These are phyloP conservation scores for Leccinum subspadiceum DNA, from an alignment of 1,284 basidiomycete species.

Conservation along the genomic window DNA sequence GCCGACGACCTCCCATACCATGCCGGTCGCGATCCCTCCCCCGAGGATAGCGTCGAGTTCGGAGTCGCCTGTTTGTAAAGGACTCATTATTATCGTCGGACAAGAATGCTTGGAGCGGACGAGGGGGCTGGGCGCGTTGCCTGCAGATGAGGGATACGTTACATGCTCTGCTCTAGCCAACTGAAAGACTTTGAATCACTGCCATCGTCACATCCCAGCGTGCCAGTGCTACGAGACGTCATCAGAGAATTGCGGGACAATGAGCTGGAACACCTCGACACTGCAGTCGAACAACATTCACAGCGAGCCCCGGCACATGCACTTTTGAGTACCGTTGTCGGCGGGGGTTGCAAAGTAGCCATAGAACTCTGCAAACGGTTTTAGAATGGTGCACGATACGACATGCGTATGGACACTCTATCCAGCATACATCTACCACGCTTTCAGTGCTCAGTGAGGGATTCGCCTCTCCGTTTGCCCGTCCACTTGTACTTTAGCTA, in stretches of 20 bases:
- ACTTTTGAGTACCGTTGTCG: constrained; percentile 82
- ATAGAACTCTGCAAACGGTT: constrained; percentile 87
- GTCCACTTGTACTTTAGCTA: constrained; percentile 51
- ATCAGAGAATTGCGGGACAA: constrained; percentile 91
- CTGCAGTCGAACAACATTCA: constrained; percentile 85
- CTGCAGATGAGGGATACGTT: constrained; percentile 45
- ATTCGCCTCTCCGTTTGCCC: constrained; percentile 45
- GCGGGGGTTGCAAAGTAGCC: constrained; percentile 84
- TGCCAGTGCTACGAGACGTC: constrained; percentile 74
- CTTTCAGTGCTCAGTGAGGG: constrained; percentile 32
- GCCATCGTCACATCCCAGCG: constrained; percentile 70
- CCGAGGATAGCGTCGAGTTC: constrained; percentile 65
- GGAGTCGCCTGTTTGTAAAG: too few relatives aligned
- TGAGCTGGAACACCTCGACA: constrained; percentile 92
- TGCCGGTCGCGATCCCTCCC: constrained; percentile 73
- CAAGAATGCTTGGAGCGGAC: not conserved
- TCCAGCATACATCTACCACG: constrained; percentile 1
- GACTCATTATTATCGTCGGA: too few relatives aligned
- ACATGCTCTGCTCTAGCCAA: constrained; percentile 50
- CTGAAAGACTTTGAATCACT: constrained; percentile 65
- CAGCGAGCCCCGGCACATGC: constrained; percentile 94
- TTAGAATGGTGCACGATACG: constrained; percentile 35
- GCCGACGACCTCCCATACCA: constrained; percentile 83
- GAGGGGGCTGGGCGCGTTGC: constrained; percentile 35
- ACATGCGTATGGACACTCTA: not conserved